Base-by-base conservation (phyloP, 805 yeast species). In the Sungouiozyma intestinalis region DNA sequence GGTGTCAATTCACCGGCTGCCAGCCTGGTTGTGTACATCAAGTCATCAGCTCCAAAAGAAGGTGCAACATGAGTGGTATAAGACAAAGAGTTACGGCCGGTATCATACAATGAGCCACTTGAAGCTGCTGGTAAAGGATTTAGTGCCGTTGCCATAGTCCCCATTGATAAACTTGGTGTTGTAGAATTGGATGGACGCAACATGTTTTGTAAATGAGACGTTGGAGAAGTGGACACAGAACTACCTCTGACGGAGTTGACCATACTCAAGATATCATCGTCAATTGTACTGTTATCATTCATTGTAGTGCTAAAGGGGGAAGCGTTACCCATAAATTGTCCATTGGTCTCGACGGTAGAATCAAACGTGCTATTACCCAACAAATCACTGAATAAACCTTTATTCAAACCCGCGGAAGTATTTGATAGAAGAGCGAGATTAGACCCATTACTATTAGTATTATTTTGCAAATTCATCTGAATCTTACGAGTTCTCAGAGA, bases 261-360 rank as follows among this genome's bases (percentile, higher is more conserved):
- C 50, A 59, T 52, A 20, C 48, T 50, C 31, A 53, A 45, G 14
- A 57, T 49, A 21, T 57, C 62, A 33, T 56, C 54, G 40, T 50
- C 52, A 31, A 55, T 43, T 35, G 36, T 44, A 4, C 41, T 31
- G 15, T 43, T 24, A 9, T 15, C 14, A 11, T 24, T 24, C 11
- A 24, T 24, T 11, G 29, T 24, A 6, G 29, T 11, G 11, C 11
- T 24, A 11, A 24, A 24, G 29, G 29, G 11, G 11, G 29, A 24
- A 7, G 29, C 9, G 11, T 24, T 24, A 7, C 29, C 29, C 11
- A 24, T 7, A 24, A 24, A 11, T 24, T 24, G 29, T 24, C 29
- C 29, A 24, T 11, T 24, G 11, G 29, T 7, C 6, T 24, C 29
- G 11, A 24, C 11, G 11, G 29, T 24, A 11, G 29, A 24, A 24